Base-by-base conservation (phyloP, 192 early-diverging fungal genomes). In the Entomortierella beljakovae region DNA sequence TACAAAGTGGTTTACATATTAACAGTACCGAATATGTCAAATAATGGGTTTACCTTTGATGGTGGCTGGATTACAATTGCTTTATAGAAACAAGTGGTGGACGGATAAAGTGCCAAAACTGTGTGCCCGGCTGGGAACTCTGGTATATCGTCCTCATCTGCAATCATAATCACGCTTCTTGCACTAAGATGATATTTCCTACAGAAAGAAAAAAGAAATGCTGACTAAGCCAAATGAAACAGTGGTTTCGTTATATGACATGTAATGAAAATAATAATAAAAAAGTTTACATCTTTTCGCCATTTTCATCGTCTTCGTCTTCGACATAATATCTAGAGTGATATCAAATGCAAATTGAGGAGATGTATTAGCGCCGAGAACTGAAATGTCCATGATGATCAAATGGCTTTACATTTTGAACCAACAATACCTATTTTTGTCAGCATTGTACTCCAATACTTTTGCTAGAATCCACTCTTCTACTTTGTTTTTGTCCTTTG, bases 81-180 rank as follows among this genome's bases (percentile, higher is more conserved):
- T 43, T 82, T 82, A 58, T 88, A 88, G 65, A 88, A 88, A 54
- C 87, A 88, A 15, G 87, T 88, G 5, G 87, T 88, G 10, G 70
- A 73, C 16, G 87, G 85, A 58, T 88, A 88, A 9, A 88, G 50
- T 4, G 87, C 87, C 54, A 88, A 34, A 9, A 88, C 85, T 32
- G 82, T 77, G 8, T 72, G 73, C 1, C 79, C 79, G 13, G 73
- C 61, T 37, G 81, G 59, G 42, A 85, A 81, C 51, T 87, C 84
- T 2, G 81, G 64, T 20, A 71, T 52, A 11, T 59, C 61, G 28
- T 88, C 84, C 52, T 70, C 71, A 51, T 85, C 70, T 38, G 75
- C 72, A 63, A 88, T 87, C 53, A 68, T 68, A 18, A 84, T 82
- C 11, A 88, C 79, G 52, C 83, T 71, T 51, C 83, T 80, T 1